Percentiles rank a stretch among this genome's conserved stretches.
These are phyloP conservation scores for Lentithecium fluviatile DNA, from an alignment of 495 filamentous ascomycete species.

Conservation along the genomic window DNA sequence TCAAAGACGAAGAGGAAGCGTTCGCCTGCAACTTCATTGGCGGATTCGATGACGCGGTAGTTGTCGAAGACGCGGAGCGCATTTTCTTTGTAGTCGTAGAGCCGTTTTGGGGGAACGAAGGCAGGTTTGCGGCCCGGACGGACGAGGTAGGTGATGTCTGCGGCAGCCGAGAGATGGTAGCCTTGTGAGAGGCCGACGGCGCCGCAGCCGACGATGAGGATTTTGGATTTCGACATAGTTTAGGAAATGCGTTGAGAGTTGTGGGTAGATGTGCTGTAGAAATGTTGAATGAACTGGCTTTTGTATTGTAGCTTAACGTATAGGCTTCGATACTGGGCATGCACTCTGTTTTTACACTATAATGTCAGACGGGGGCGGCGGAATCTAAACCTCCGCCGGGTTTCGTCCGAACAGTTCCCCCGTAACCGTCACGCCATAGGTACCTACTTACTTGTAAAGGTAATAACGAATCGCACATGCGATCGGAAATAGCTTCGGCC, in stretches of 20 bases:
- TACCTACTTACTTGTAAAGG: too few species aligned
- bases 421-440: too few species aligned
- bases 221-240: neutral
- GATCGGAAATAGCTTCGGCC: too few species aligned
- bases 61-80: neutral
- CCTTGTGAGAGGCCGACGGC: conserved; percentile 3
- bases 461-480: too few species aligned
- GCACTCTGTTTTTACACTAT: too few species aligned
- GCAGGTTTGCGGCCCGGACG: conserved; percentile 5
- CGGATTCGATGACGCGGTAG: neutral
- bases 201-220: conserved; percentile 7
- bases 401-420: too few species aligned
- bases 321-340: too few species aligned
- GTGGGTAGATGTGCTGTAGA: too few species aligned
- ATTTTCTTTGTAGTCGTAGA: conserved; percentile 9
- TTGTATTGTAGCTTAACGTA: too few species aligned
- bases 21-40: conserved; percentile 6
- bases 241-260: neutral
- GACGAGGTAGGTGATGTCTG: conserved; percentile 4
- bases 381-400: too few species aligned
- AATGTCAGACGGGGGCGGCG: too few species aligned
- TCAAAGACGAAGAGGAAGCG: conserved; percentile 4
- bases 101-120: neutral
- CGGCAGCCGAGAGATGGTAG: conserved; percentile 1
- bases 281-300: too few species aligned